Evolutionary conservation across 2,329 filamentous ascomycete genomes (phyloP), one percentile per base, ranked within the genome.

Genomic region (Pyrenochaeta sp.): DNA sequence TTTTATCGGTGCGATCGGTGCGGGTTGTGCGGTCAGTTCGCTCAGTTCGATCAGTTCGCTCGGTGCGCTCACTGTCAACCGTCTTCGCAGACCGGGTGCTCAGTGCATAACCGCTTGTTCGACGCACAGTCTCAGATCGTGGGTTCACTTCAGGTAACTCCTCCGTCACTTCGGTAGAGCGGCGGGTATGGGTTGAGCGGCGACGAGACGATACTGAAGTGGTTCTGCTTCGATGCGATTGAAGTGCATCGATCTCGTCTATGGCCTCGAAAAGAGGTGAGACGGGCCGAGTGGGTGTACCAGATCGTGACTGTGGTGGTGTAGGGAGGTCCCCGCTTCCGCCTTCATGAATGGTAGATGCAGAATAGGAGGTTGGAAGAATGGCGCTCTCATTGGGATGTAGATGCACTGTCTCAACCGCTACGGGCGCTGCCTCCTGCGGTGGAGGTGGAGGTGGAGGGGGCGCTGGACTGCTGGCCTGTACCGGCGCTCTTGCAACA

Each of bases 221-320:
- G 18, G 44, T 53, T 13, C 61, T 61, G 32, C 41, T 57, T 10
- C 59, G 58, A 31, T 67, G 63, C 13, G 56, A 51, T 26, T 57
- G 48, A n/a, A 69, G 37, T 4, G 59, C 59, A 24, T 69, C 65
- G 21, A 69, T 69, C 21, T 71, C 68, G 38, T 70, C 67, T 13
- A 64, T 41, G 3, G 63, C 65, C 24, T 67, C 63, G 30, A 66
- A 70, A 9, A 71, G 54, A 7, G 67, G 67, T 15, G 68, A 68
- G 2, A 62, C 53, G 21, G 60, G 58, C 13, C 52, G 62, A 17
- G 51, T 41, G 6, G 61, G 63, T 6, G 65, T 61, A 13, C 54
- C 45, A 14, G 60, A 52, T 13, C 53, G 55, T 6, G 67, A 65
- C 8, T 53, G 50, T 7, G 62, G 60, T 9, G 63, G 59, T 27